Base-by-base conservation (phyloP, 2,329 filamentous ascomycete genomes). In the Fusarium sp. region DNA sequence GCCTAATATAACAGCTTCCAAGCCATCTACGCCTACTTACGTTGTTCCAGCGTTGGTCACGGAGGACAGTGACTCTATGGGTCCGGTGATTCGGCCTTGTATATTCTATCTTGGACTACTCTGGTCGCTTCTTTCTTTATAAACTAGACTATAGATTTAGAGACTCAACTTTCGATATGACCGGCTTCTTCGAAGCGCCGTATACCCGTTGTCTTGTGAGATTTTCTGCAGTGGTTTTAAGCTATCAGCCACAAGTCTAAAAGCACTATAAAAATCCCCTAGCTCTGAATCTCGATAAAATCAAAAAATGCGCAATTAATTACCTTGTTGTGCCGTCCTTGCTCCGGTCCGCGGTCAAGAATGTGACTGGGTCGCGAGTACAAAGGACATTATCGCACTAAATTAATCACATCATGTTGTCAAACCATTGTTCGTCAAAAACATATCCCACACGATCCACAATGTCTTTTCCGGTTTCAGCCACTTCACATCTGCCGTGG, bases 181-280 rank as follows among this genome's bases (percentile, higher is more conserved):
- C 3, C 10, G 12, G 13, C 9, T 22, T 13, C 13, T 53, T 36
- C 2, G 10, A 28, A 3, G 13, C 3, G 10, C 2, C 22, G 3
- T 15, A 9, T 28, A 11, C 4, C 9, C 4, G 7, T n/a, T 10
- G 15, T 18, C 2, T 3, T 24, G 1, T 16, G 0, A 18, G n/a
- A 3, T 10, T 13, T n/a, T 7, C 6, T 18, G 28, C 14, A 18
- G 28, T 50, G 22, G 5, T 10, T 31, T 14, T 50, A 31, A 24
- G 11, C 8, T 31, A 28, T 31, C 28, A 24, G 22, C 15, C 47
- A 31, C 28, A 9, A 6, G 10, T 24, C 15, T 24, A 7, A 31
- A 4, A n/a, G n/a, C n/a, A 18, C 20, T 8, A 3, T 0, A 14
- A 18, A 18, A 31, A 5, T 2, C 7, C 7, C 28, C 10, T 14